A percentile compares a stretch with the other conserved stretches of the same genome.
Conservation (phyloP, 768 basidiomycete species). For the Mrakia hoshinonis region DNA sequence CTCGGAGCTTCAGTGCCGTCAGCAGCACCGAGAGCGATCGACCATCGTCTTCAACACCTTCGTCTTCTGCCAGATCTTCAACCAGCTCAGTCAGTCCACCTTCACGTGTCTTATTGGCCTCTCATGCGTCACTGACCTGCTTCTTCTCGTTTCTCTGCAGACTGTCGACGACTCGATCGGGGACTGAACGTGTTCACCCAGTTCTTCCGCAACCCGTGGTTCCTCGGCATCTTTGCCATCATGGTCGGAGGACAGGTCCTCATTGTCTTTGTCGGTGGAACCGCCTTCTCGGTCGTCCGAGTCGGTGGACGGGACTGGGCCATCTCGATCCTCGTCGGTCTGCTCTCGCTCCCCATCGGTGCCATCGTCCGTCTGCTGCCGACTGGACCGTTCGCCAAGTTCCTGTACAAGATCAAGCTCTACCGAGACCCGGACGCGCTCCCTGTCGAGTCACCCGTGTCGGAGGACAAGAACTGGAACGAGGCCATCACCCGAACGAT, state of each 20-base stretch:
- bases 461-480: slow-evolving; percentile 50
- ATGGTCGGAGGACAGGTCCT: slow-evolving; percentile 73
- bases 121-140: neutral
- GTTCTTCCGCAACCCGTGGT: slow-evolving; percentile 68
- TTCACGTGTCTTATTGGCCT: slow-evolving; percentile 26
- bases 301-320: slow-evolving; percentile 84
- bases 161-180: slow-evolving; percentile 76
- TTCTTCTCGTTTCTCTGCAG: neutral
- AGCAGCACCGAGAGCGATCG: slow-evolving; percentile 48
- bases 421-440: slow-evolving; percentile 31
- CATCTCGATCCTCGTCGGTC: slow-evolving; percentile 77
- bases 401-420: slow-evolving; percentile 51
- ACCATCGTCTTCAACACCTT: slow-evolving; percentile 97
- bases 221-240: slow-evolving; percentile 52
- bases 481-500: slow-evolving; percentile 70
- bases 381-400: slow-evolving; percentile 61
- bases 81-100: slow-evolving; percentile 20
- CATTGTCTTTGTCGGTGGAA: slow-evolving; percentile 83
- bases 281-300: slow-evolving; percentile 78
- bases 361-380: slow-evolving; percentile 70
- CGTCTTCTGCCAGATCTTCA: slow-evolving; percentile 86
- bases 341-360: slow-evolving; percentile 80
- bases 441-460: slow-evolving; percentile 32
- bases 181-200: slow-evolving; percentile 84
- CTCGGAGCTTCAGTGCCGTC: slow-evolving; percentile 35